phyloP scores from a whole-genome alignment of 352 stramenopile species.

The Phytophthora hybrid region DNA sequence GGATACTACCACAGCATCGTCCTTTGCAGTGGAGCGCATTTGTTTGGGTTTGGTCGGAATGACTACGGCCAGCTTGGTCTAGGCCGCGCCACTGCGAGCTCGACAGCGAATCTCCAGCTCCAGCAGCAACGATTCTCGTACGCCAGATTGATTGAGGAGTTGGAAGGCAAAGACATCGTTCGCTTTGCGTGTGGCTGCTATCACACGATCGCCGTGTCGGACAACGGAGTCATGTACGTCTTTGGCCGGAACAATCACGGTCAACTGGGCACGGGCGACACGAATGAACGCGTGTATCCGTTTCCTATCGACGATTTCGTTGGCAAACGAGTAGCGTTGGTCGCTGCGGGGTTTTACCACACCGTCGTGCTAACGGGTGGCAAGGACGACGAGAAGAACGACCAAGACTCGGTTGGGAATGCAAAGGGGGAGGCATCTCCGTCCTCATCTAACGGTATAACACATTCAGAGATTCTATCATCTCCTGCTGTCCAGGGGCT shows the following conservation, averaged over 20 bases:
- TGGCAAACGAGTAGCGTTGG: constrained; percentile 87
- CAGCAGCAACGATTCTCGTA: constrained; percentile 75
- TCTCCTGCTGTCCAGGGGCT: constrained; percentile 19
- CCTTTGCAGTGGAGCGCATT: constrained; percentile 64
- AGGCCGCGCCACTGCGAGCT: constrained; percentile 48
- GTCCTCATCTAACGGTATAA: constrained; percentile 14
- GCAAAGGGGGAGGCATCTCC: constrained; percentile 22
- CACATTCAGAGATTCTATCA: constrained; percentile 26
- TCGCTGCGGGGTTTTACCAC: constrained; percentile 95
- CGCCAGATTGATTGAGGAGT: constrained; percentile 66
- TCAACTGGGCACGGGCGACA: constrained; percentile 93
- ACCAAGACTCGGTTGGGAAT: constrained; percentile 23
- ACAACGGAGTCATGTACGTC: constrained; percentile 93
- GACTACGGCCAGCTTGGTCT: constrained; percentile 95
- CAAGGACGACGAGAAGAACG: constrained; percentile 62
- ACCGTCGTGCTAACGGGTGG: constrained; percentile 91
- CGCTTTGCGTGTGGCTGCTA: constrained; percentile 92
- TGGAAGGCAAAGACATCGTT: constrained; percentile 88
- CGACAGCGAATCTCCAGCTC: constrained; percentile 62
- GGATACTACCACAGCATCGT: constrained; percentile 95
- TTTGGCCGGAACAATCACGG: constrained; percentile 96
- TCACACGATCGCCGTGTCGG: constrained; percentile 88
- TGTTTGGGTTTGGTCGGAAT: constrained; percentile 93
- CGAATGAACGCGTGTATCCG: constrained; percentile 86
- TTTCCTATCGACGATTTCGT: constrained; percentile 92